Evolutionary conservation across 108 stramenopile species (phyloP), one percentile per base, ranked within the genome.

Genomic region (Discostella pseudostelligera): DNA sequence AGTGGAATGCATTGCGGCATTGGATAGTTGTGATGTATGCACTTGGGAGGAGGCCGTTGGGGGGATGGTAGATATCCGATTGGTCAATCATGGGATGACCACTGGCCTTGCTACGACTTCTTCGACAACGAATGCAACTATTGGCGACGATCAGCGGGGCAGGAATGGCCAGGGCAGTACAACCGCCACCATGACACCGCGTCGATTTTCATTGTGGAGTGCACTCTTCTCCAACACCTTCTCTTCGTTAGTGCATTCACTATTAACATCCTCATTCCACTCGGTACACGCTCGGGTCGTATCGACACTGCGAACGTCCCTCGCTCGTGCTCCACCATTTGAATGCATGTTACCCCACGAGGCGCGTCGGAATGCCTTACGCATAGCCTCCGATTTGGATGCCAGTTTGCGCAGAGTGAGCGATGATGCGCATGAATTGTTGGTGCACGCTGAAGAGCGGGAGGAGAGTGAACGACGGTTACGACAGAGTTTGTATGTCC

Each of bases 401-500:
- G 62, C 70, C 4, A 74, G 80, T 21, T 66, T 94, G 51, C 59
- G 83, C 17, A 89, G 80, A 44, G 88, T 94, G 20, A 84, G 83
- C 43, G 88, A 91, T 44, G 93, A 94, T 72, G 93, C 93, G 16
- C 90, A 92, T 59, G 90, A 94, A 54, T 56, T 94, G 45, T 59
- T 94, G 39, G 90, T 94, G 13, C 93, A 94, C 62, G 93, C 93
- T 3, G 93, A 94, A 70, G 93, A 94, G 50, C 69, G 93, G 28
- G 93, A 82, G 62, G 93, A 92, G 77, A 86, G 84, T 58, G 90
- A 92, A 56, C 80, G 86, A 7, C 75, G 90, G 22, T 67, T 94
- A 26, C 65, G 85, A 8, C 88, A 90, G 68, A 89, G 88, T 54
- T 59, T 94, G 35, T 94, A 92, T 48, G 93, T 94, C 37, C 93